Evolutionary conservation across 2,329 filamentous ascomycete species (phyloP).

Genomic region (Fusarium sp.): DNA sequence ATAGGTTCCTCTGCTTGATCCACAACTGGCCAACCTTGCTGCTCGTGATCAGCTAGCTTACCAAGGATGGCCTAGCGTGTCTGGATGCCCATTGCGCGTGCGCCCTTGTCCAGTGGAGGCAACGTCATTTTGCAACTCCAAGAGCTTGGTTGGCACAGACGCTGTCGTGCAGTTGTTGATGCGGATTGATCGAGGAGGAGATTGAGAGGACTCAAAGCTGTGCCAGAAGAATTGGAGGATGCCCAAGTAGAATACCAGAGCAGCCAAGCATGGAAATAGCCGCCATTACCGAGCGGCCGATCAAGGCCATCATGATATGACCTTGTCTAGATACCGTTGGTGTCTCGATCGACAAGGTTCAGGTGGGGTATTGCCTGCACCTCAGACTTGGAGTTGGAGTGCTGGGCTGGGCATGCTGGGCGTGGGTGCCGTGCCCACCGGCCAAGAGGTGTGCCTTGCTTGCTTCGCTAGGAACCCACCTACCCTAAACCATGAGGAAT

Average conservation of each 20-base stretch:
- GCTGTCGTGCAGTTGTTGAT: conserved; percentile 23
- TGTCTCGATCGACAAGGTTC: conserved; percentile 14
- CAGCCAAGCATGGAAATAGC: background rate
- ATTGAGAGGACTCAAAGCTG: background rate
- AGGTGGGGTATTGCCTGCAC: conserved; percentile 29
- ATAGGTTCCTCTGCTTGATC: conserved; percentile 28
- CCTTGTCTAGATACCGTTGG: conserved; percentile 15
- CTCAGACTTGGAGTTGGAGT: background rate
- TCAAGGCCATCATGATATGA: background rate
- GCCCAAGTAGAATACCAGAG: background rate
- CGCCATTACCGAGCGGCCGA: conserved; percentile 8
- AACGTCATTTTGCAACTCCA: conserved; percentile 42
- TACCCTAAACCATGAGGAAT: conserved; percentile 32
- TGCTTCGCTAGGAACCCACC: background rate
- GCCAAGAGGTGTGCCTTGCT: background rate
- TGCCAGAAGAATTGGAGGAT: background rate
- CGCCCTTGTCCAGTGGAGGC: conserved; percentile 23
- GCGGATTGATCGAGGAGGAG: conserved; percentile 22
- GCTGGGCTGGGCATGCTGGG: background rate
- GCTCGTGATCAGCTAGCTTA: conserved; percentile 40
- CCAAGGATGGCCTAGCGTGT: conserved; percentile 37
- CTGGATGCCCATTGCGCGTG: conserved; percentile 38
- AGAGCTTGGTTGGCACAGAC: conserved; percentile 32
- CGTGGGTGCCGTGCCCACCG: background rate
- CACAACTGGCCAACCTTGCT: conserved; percentile 35